phyloP scores from a whole-genome alignment of 202 grass and related monocot species.

The Thinopyrum obtusiflorum region DNA sequence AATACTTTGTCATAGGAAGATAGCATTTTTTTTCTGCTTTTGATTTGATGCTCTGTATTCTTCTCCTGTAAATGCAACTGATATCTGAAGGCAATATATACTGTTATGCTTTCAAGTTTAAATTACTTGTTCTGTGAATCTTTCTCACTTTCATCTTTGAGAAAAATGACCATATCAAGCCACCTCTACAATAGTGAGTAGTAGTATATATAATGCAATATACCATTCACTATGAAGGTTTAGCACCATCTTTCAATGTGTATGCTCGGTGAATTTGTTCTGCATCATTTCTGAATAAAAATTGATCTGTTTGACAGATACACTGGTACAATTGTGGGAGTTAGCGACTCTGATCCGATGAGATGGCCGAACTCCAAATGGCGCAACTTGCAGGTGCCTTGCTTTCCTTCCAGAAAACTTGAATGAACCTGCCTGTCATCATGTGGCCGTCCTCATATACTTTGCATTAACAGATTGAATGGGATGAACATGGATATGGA shows the following conservation, averaged over 20 bases:
- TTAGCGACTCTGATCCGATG: slow-evolving; percentile 82
- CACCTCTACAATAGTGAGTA: not conserved
- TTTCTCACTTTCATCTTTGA: not conserved
- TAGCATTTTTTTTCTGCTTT: slow-evolving; percentile 11
- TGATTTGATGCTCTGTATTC: not conserved
- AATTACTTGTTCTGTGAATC: not conserved
- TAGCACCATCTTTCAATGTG: not conserved
- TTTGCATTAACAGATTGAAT: slow-evolving; percentile 71
- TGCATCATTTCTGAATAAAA: not conserved
- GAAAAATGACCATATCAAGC: not conserved
- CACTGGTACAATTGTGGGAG: slow-evolving; percentile 76
- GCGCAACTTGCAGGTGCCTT: slow-evolving; percentile 74
- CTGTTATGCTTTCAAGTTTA: not conserved
- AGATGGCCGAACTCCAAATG: slow-evolving; percentile 99
- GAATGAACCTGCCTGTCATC: not conserved
- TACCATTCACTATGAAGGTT: not conserved
- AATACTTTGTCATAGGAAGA: not conserved
- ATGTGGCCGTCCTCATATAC: not conserved
- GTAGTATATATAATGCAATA: not conserved
- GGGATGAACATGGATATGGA: slow-evolving; percentile 95
- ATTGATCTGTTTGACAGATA: slow-evolving; percentile 47
- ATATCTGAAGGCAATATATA: not conserved
- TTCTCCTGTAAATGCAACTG: not conserved
- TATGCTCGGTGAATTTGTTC: not conserved
- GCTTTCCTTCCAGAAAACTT: slow-evolving; percentile 8